Percentiles rank a stretch among this genome's conserved stretches.
These are phyloP conservation scores for Aspergillus pseudoviridinutans DNA, from an alignment of 2,329 filamentous ascomycete species.

Conservation along the genomic window DNA sequence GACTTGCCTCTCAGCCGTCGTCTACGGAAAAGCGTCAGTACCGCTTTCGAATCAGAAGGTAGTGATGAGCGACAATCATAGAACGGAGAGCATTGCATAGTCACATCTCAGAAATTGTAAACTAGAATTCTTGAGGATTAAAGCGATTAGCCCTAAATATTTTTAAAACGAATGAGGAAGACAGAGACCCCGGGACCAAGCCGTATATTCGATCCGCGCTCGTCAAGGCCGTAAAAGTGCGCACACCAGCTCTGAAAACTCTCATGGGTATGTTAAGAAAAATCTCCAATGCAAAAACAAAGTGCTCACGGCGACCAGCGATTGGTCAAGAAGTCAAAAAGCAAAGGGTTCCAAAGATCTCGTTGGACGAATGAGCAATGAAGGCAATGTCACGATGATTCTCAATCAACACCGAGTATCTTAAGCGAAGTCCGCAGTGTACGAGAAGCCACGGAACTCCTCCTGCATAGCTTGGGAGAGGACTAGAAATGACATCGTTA, in stretches of 20 bases:
- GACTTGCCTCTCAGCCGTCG: neutral
- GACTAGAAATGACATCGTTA: conserved; percentile 52
- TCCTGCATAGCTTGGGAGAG: conserved; percentile 98
- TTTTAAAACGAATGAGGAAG: neutral
- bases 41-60: neutral
- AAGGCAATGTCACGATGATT: conserved; percentile 6
- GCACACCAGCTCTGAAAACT: conserved; percentile 22
- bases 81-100: neutral
- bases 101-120: neutral
- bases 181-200: conserved; percentile 8
- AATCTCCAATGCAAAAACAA: conserved; percentile 18
- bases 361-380: conserved; percentile 8
- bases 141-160: neutral
- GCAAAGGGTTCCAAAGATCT: conserved; percentile 16
- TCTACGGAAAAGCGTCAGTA: neutral
- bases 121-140: neutral
- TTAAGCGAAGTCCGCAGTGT: conserved; percentile 85
- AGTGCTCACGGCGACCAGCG: conserved; percentile 15
- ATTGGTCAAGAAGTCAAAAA: conserved; percentile 16
- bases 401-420: conserved; percentile 13
- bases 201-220: conserved; percentile 18
- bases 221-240: conserved; percentile 10
- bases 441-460: conserved; percentile 98
- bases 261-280: conserved; percentile 26
- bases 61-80: neutral